Evolutionary conservation across 345 rosid species (phyloP).

Genomic region (Anacardium occidentale): DNA sequence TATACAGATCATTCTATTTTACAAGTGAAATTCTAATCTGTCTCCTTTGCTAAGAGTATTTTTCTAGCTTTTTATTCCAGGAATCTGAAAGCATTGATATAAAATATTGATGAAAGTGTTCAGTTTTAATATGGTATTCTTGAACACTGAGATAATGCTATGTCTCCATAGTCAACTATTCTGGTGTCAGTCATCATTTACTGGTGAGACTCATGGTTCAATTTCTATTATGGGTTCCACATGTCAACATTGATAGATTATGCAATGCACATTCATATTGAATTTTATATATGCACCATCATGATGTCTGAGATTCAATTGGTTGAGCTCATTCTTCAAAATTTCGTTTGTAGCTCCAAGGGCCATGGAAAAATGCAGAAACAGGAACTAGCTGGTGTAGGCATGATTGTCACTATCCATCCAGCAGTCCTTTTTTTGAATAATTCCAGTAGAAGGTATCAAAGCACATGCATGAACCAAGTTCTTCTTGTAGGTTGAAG

Average conservation of each 20-base stretch:
- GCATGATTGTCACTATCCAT: slow-evolving; percentile 26
- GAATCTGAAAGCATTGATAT: background rate
- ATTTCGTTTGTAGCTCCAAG: slow-evolving; percentile 53
- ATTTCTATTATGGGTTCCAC: too few species aligned
- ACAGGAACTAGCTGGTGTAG: slow-evolving; percentile 34
- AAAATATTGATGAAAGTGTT: background rate
- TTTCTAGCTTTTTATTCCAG: background rate
- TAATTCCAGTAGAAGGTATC: slow-evolving; percentile 9
- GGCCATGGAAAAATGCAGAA: slow-evolving; percentile 59
- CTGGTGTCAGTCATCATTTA: background rate
- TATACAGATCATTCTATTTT: background rate
- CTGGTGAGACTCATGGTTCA: too few species aligned
- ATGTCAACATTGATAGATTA: background rate
- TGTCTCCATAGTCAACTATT: background rate
- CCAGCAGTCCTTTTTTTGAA: slow-evolving; percentile 22
- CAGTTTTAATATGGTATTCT: background rate
- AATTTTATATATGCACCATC: background rate
- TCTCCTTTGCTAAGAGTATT: background rate
- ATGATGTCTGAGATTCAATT: background rate
- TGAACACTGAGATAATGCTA: background rate
- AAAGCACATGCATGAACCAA: background rate
- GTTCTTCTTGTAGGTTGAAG: background rate
- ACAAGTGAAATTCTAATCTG: background rate
- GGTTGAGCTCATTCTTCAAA: background rate
- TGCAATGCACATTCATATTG: background rate